Evolutionary conservation across 1,139 yeast species (phyloP), one percentile per base, ranked within the genome.

Genomic region (Sugiyamaella pinicola): DNA sequence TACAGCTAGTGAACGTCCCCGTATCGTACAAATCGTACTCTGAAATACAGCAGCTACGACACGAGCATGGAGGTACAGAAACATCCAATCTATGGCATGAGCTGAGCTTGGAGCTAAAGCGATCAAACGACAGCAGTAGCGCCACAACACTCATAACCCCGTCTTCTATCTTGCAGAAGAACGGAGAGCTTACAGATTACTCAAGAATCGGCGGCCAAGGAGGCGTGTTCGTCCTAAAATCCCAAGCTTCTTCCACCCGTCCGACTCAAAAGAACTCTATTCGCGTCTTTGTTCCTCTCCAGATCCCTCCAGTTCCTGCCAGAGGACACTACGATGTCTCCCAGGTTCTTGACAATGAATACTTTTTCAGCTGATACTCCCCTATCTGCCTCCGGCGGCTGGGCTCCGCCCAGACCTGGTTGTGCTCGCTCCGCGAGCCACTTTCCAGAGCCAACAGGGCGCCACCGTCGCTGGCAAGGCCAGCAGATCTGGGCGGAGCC

Each of bases 271-370:
- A 31, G 15, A 12, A 26, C 31, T 35, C 41, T 17, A 17, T 43
- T n/a, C 44, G 46, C 12, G 71, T 76, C 10, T 62, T 80, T 31
- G 82, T 80, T 9, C 95, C 95, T 15, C 72, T 88, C 58, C 71
- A 65, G 48, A 75, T 88, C 62, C 96, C 96, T 0, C 76, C 75
- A 0, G 78, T 85, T 43, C 96, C 96, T 15, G 72, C 76, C 52
- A 84, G 78, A 66, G 96, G 96, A 45, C 82, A 80, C 34, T 87
- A 87, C 64, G 91, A 89, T 65, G 89, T 89, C 37, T 72, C 74
- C 47, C 77, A 77, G 55, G 85, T 89, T 48, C 78, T 77, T 63
- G 77, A 83, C 38, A 86, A 95, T 58, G 77, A 77, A 43, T 90
- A 89, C 68, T 90, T 90, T 75, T 90, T 90, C 69, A 74, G 77